Evolutionary conservation across 768 basidiomycete genomes (phyloP).

Genomic region (Trametes meyenii): DNA sequence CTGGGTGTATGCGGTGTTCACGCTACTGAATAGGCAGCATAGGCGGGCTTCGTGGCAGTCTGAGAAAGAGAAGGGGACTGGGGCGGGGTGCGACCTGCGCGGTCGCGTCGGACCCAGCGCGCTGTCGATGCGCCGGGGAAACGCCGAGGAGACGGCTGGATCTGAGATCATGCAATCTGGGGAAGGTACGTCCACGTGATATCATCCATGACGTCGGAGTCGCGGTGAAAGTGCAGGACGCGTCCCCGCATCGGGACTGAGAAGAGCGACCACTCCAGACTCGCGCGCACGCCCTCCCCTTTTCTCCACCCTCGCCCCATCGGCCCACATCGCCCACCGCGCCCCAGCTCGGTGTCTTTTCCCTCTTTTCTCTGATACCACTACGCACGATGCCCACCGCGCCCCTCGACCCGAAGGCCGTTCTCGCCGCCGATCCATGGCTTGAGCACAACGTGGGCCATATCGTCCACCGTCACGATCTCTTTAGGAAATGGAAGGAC

Average conservation of each 20-base stretch:
- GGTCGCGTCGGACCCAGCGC: background rate
- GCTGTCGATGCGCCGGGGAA: constrained; percentile 13
- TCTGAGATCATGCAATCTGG: constrained; percentile 13
- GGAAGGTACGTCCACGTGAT: constrained; percentile 19
- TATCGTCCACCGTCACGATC: constrained; percentile 69
- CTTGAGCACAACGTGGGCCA: constrained; percentile 73
- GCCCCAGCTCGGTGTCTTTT: background rate
- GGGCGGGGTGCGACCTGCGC: background rate
- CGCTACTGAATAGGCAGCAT: constrained; percentile 10
- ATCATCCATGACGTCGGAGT: constrained; percentile 13
- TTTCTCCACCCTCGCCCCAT: constrained; percentile 5
- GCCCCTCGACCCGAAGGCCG: constrained; percentile 53
- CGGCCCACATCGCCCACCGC: background rate
- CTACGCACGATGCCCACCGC: constrained; percentile 18
- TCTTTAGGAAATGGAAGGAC: constrained; percentile 76
- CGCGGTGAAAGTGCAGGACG: constrained; percentile 4
- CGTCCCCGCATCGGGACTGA: constrained; percentile 14
- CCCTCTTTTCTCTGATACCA: too few species aligned
- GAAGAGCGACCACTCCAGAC: constrained; percentile 18
- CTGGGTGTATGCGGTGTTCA: background rate
- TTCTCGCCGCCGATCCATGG: constrained; percentile 70
- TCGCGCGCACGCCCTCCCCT: background rate
- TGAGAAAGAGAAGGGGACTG: background rate
- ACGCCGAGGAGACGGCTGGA: constrained; percentile 2
- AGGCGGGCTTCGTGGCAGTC: background rate